Base-by-base conservation (phyloP, 106 monocot genomes). In the Cymbidium sinense region DNA sequence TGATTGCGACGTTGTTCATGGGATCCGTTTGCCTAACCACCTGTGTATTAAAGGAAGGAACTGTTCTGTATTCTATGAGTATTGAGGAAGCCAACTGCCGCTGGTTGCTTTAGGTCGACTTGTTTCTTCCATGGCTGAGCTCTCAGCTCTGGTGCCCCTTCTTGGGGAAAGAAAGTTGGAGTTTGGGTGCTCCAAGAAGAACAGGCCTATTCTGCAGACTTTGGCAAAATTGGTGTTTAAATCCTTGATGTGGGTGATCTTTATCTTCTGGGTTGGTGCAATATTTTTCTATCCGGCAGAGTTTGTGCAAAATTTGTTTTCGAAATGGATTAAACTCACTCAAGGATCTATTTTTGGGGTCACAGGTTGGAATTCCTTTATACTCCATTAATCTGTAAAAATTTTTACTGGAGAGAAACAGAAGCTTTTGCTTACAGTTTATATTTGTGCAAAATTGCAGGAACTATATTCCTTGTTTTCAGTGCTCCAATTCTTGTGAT, bases 401-500 rank as follows among this genome's bases (percentile, higher is more conserved):
- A 77, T 21, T 31, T 51, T 43, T n/a, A 20, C 13, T 28, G 50
- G 50, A 23, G 64, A 33, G 20, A 9, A 12, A 77, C 21, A 5
- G 21, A n/a, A n/a, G n/a, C 23, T 67, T n/a, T 13, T 18, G 0
- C 54, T 58, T 9, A 21, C 77, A 71, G 55, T 36, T 30, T 76
- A 51, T 67, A 27, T 55, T 36, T 79, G 50, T 34, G 35, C 47
- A 29, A 37, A 47, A 44, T 41, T 88, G 84, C 85, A 91, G 94
- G 95, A 72, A 86, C 84, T 43, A 65, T 89, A 44, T 95, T 95
- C 79, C 84, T 89, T 34, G 55, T 50, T 1, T 88, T 89, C 73
- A 88, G 91, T 34, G 86, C 50, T 4, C 95, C 95, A 9, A 83
- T 91, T 58, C 87, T 95, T 34, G 67, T 86, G 3, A 81, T 95